Evolutionary conservation across 768 basidiomycete species (phyloP).

Genomic region (Sporobolomyces pararoseus): DNA sequence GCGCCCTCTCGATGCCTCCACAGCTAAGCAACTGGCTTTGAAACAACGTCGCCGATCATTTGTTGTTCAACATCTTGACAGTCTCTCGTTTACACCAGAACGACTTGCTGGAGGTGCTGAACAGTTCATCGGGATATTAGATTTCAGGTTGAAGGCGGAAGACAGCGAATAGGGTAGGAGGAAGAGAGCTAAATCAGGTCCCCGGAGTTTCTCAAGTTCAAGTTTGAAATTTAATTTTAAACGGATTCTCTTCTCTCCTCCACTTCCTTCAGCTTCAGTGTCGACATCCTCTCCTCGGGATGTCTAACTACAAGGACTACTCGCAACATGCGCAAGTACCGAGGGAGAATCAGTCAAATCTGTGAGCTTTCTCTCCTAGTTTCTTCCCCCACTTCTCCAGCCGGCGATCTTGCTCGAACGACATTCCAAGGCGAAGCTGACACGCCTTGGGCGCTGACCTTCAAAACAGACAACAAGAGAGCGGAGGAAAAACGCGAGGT

Average conservation of each 20-base stretch:
- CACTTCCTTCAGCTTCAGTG: background rate
- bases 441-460: background rate
- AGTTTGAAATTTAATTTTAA: background rate
- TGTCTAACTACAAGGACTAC: slow-evolving; percentile 20
- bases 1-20: too few species aligned
- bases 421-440: background rate
- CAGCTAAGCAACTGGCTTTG: too few species aligned
- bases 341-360: background rate
- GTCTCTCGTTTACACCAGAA: too few species aligned
- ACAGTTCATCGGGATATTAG: too few species aligned
- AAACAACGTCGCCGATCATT: too few species aligned
- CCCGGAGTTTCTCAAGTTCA: too few species aligned
- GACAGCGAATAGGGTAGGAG: too few species aligned
- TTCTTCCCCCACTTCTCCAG: background rate
- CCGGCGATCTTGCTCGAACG: background rate
- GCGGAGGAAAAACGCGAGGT: slow-evolving; percentile 25
- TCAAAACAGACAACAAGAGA: background rate
- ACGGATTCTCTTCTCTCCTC: background rate
- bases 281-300: background rate
- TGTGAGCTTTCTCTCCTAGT: background rate
- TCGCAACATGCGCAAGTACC: slow-evolving; percentile 9
- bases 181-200: too few species aligned
- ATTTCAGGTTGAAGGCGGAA: too few species aligned
- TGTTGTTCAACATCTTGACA: too few species aligned
- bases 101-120: too few species aligned